Conservation (phyloP, 2,329 filamentous ascomycete species). For the Rutstroemia sydowiana region DNA sequence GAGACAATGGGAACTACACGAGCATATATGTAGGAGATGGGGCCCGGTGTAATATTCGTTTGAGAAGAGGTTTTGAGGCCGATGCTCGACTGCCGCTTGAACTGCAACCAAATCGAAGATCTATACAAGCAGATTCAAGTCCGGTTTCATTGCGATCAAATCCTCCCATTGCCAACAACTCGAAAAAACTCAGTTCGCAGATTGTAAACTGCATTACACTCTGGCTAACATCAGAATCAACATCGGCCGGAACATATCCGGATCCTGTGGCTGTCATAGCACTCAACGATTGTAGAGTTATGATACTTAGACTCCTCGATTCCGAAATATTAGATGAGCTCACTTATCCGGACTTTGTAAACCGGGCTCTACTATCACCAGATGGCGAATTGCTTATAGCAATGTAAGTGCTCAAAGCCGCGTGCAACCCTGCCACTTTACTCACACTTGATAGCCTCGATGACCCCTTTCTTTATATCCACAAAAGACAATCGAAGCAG, state of each 20-base stretch:
- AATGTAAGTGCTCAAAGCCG: slow-evolving; percentile 46
- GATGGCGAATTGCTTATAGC: slow-evolving; percentile 74
- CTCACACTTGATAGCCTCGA: slow-evolving; percentile 39
- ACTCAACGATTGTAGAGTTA: slow-evolving; percentile 88
- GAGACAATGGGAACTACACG: slow-evolving; percentile 77
- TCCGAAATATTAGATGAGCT: slow-evolving; percentile 63
- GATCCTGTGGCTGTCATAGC: slow-evolving; percentile 62
- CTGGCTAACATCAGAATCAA: slow-evolving; percentile 42
- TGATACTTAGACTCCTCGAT: slow-evolving; percentile 68
- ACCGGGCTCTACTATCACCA: slow-evolving; percentile 88
- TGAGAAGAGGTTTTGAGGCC: slow-evolving; percentile 36
- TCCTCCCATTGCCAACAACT: slow-evolving; percentile 26
- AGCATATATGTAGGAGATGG: slow-evolving; percentile 23
- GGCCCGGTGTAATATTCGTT: slow-evolving; percentile 1
- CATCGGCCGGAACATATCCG: slow-evolving; percentile 36
- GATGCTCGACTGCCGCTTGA: slow-evolving; percentile 51
- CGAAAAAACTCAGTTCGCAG: slow-evolving; percentile 48
- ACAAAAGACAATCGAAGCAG: slow-evolving; percentile 41
- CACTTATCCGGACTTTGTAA: slow-evolving; percentile 76
- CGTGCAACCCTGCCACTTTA: background rate
- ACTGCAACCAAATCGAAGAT: slow-evolving; percentile 30
- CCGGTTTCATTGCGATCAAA: slow-evolving; percentile 15
- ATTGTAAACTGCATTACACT: slow-evolving; percentile 61
- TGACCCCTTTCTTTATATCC: slow-evolving; percentile 79
- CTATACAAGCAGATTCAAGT: slow-evolving; percentile 10